Evolutionary conservation across 306 rosid species (phyloP), one percentile per base, ranked within the genome.

Genomic region (Prunus salicina): DNA sequence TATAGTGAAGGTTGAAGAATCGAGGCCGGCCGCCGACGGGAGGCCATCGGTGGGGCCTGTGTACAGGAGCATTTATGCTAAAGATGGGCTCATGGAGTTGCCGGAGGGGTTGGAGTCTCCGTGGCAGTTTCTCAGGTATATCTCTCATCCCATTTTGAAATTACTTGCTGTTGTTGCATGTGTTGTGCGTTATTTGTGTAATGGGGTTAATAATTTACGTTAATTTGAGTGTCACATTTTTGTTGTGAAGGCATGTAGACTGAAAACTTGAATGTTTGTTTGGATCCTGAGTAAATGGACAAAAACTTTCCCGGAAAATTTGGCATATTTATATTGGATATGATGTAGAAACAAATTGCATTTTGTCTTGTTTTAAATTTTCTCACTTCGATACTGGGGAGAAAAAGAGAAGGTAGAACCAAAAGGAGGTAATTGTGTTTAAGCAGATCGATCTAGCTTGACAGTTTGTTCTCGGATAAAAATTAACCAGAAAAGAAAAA

Each of bases 71-170:
- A 89, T 95, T 67, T 95, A 90, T 79, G 93, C 97, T 12, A 95
- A 85, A 83, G 89, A 92, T 84, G 92, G 86, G 55, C 83, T 95
- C 0, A 57, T 89, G 64, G 88, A 85, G 14, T 14, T 94, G 69
- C 97, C 96, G 45, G 53, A 76, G 7, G 83, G 76, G 2, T 69
- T 92, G 6, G 58, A 92, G 41, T 90, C 98, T 82, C 98, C 98
- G 24, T 92, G 96, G 97, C 89, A 92, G 15, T 92, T 95, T 86
- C 83, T 95, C 84, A 92, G 97, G 98, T 94, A 30, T 11, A 20
- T 83, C 7, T 38, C 19, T 20, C 62, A 4, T 49, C 65, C 65
- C 65, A 60, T 60, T 22, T 60, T 25, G 32, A 8, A 38, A 38
- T 52, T 34, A 34, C 1, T 32, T 9, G 24, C 15, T 52, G 3